These are phyloP conservation scores for Didymosphaeria variabile DNA, from an alignment of 2,329 filamentous ascomycete genomes.

Conservation along the genomic window DNA sequence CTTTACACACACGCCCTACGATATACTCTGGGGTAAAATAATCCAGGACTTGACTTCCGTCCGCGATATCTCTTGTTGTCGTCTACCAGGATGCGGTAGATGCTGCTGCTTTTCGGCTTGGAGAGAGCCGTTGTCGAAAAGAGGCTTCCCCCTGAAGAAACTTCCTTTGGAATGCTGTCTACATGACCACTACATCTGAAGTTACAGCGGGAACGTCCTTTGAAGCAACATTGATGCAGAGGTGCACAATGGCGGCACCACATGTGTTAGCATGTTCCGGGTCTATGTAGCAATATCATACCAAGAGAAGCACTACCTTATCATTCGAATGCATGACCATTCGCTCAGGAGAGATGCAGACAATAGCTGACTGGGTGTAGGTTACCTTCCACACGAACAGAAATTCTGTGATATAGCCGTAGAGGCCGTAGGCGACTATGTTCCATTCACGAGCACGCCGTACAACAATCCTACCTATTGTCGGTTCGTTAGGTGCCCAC, in stretches of 20 bases:
- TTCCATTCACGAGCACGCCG: slow-evolving; percentile 18
- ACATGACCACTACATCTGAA: slow-evolving; percentile 17
- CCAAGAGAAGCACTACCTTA: slow-evolving; percentile 20
- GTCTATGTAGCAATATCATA: slow-evolving; percentile 22
- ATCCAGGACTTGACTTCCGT: not conserved
- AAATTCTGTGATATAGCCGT: slow-evolving; percentile 22
- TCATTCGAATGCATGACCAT: slow-evolving; percentile 19
- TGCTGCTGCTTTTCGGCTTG: not conserved
- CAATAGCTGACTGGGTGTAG: not conserved
- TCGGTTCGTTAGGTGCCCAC: slow-evolving; percentile 25
- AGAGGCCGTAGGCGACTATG: slow-evolving; percentile 14
- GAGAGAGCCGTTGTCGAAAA: not conserved
- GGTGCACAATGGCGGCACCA: slow-evolving; percentile 18
- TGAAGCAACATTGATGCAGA: slow-evolving; percentile 19
- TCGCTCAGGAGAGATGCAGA: too few species aligned
- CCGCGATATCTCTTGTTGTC: not conserved
- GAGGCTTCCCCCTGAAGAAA: not conserved
- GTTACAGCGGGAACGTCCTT: slow-evolving; percentile 20
- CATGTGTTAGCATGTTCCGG: slow-evolving; percentile 18
- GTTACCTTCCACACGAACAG: slow-evolving; percentile 23
- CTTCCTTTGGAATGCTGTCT: slow-evolving; percentile 7
- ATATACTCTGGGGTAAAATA: not conserved
- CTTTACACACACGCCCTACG: not conserved
- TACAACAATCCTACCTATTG: slow-evolving; percentile 24
- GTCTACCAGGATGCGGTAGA: not conserved